These are phyloP conservation scores for Ormosia semicastrata DNA, from an alignment of 306 rosid genomes.

Conservation along the genomic window DNA sequence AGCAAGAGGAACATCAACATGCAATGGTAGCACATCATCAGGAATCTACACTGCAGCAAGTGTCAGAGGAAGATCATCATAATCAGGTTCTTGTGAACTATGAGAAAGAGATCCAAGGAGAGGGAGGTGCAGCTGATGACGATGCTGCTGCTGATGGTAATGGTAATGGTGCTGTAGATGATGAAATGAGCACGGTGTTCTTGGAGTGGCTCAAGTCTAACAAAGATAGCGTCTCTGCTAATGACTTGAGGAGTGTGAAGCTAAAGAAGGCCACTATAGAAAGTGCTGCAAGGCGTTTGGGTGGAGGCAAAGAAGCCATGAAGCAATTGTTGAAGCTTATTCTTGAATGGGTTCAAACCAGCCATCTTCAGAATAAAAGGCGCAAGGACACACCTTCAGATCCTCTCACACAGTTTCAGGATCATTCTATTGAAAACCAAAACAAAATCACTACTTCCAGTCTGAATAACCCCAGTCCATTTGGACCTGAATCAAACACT, in stretches of 20 bases:
- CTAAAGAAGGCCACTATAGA: conserved; percentile 78
- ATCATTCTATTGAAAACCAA: conserved; percentile 36
- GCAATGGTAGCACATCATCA: background rate
- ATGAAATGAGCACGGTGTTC: conserved; percentile 83
- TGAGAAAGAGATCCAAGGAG: conserved; percentile 22
- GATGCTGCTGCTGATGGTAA: conserved; percentile 18
- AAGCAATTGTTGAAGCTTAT: conserved; percentile 84
- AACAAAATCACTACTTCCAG: conserved; percentile 39
- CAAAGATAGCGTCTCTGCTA: conserved; percentile 80
- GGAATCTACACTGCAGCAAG: background rate
- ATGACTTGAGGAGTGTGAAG: conserved; percentile 82
- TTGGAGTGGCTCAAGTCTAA: conserved; percentile 86
- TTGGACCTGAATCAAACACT: conserved; percentile 33
- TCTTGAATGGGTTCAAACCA: conserved; percentile 93
- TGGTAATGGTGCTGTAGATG: background rate
- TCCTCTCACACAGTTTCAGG: conserved; percentile 27
- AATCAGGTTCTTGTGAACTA: background rate
- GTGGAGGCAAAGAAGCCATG: conserved; percentile 96
- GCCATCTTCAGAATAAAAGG: conserved; percentile 72
- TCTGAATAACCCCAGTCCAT: conserved; percentile 6
- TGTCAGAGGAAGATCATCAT: conserved; percentile 1
- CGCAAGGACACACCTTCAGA: conserved; percentile 23
- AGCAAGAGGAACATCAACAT: conserved; percentile 9
- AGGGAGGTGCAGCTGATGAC: conserved; percentile 24
- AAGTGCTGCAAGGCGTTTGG: conserved; percentile 76